Percentiles rank a stretch among this genome's conserved stretches.
Conservation (phyloP, 2,329 filamentous ascomycete species). For the Leptographium lundbergii region DNA sequence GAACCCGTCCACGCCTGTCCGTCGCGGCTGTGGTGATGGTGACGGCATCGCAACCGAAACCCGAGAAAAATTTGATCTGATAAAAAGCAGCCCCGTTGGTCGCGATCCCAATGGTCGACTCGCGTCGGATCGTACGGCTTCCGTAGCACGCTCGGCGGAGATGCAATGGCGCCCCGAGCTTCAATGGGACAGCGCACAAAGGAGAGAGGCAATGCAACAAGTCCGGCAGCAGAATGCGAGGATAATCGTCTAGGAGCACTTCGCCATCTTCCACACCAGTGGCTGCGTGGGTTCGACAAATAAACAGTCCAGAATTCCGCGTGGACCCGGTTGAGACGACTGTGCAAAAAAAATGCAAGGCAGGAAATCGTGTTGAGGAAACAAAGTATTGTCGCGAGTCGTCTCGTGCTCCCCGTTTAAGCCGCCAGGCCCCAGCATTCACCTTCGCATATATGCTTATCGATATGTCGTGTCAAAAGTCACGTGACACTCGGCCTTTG, state of each 20-base stretch:
- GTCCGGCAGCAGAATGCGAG: neutral
- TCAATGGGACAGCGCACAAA: neutral
- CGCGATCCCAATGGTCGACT: neutral
- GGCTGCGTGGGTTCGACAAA: neutral
- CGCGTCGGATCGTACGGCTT: neutral
- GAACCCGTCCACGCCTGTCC: conserved; percentile 4
- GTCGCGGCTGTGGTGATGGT: conserved; percentile 7
- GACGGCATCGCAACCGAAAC: conserved; percentile 4
- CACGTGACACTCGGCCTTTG: neutral
- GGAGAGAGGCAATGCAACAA: no score
- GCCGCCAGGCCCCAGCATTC: neutral
- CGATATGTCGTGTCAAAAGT: neutral
- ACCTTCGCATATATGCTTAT: neutral
- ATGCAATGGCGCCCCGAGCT: neutral
- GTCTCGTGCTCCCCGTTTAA: neutral
- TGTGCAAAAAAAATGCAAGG: neutral
- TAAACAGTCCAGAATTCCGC: neutral
- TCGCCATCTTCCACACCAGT: neutral
- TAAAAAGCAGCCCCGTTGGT: neutral
- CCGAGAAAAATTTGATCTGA: neutral
- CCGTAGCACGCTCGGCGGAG: no score
- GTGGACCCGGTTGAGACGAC: neutral
- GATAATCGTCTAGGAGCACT: neutral
- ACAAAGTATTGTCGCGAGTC: neutral
- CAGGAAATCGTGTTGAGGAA: neutral